Evolutionary conservation across 805 yeast genomes (phyloP).

Genomic region (Kuraishia cidri): DNA sequence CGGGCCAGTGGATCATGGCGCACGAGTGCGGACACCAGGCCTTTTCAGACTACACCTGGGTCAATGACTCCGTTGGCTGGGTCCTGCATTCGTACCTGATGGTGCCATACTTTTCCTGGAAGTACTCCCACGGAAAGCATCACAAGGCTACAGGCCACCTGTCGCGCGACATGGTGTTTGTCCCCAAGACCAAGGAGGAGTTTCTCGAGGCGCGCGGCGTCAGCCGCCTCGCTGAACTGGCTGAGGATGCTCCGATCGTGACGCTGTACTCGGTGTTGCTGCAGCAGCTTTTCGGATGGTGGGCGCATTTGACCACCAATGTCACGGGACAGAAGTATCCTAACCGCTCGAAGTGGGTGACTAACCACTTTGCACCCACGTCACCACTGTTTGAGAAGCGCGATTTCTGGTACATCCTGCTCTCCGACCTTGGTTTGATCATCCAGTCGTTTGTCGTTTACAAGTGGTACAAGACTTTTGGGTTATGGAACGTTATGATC

Average conservation of each 20-base stretch:
- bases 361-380: slow-evolving; percentile 45
- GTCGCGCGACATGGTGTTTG: slow-evolving; percentile 50
- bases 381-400: slow-evolving; percentile 45
- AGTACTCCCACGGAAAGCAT: slow-evolving; percentile 50
- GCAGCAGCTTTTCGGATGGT: slow-evolving; percentile 53
- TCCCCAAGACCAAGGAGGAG: slow-evolving; percentile 44
- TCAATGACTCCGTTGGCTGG: slow-evolving; percentile 55
- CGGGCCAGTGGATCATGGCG: slow-evolving; percentile 55
- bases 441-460: slow-evolving; percentile 34
- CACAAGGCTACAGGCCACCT: slow-evolving; percentile 58
- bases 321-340: slow-evolving; percentile 47
- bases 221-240: slow-evolving; percentile 29
- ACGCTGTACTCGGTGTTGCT: slow-evolving; percentile 31
- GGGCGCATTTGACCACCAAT: slow-evolving; percentile 37
- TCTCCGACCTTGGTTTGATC: slow-evolving; percentile 48
- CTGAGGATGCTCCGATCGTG: slow-evolving; percentile 48
- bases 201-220: slow-evolving; percentile 23
- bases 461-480: slow-evolving; percentile 39
- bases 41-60: slow-evolving; percentile 41
- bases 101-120: slow-evolving; percentile 60
- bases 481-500: slow-evolving; percentile 39
- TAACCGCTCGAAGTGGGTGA: slow-evolving; percentile 30
- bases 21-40: slow-evolving; percentile 64
- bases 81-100: slow-evolving; percentile 45
- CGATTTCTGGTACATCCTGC: slow-evolving; percentile 45